These are phyloP conservation scores for Leucosporidium scottii DNA, from an alignment of 768 basidiomycete genomes.

Conservation along the genomic window DNA sequence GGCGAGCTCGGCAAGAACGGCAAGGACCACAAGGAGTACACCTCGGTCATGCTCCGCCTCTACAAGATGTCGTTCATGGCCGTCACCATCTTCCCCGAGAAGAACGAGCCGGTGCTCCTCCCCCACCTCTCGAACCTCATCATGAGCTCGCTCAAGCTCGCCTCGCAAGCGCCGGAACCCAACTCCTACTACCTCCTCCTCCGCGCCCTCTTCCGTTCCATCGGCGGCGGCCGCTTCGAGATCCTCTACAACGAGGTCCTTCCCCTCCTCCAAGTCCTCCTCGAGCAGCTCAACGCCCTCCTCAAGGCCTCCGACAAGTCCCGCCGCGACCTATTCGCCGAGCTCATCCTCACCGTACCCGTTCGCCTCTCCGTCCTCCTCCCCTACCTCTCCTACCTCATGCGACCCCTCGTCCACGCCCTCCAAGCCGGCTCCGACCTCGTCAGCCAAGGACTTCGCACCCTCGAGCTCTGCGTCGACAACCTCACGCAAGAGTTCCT, in stretches of 20 bases:
- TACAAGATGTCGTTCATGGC: constrained; percentile 95
- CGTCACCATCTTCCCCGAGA: constrained; percentile 60
- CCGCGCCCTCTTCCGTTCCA: constrained; percentile 83
- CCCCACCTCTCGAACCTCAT: constrained; percentile 85
- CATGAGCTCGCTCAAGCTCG: constrained; percentile 92
- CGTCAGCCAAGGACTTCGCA: constrained; percentile 88
- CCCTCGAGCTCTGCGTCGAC: constrained; percentile 97
- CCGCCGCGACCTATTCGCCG: constrained; percentile 86
- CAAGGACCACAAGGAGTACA: constrained; percentile 63
- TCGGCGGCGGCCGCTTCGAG: constrained; percentile 88
- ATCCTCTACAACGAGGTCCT: constrained; percentile 91
- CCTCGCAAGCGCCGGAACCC: constrained; percentile 82
- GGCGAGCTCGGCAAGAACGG: constrained; percentile 64
- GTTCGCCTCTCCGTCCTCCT: constrained; percentile 89
- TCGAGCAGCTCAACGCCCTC: constrained; percentile 87
- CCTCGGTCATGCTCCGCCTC: constrained; percentile 75
- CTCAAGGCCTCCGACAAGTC: constrained; percentile 60
- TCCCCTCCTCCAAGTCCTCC: constrained; percentile 91
- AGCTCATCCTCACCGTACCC: constrained; percentile 93
- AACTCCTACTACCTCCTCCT: constrained; percentile 88
- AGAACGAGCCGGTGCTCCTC: constrained; percentile 88
- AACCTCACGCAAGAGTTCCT: constrained; percentile 96
- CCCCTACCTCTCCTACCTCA: constrained; percentile 87
- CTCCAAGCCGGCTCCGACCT: constrained; percentile 79
- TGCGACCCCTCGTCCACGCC: constrained; percentile 90